Evolutionary conservation across 371 early-diverging fungal species (phyloP).

Genomic region (Smittium culicis): DNA sequence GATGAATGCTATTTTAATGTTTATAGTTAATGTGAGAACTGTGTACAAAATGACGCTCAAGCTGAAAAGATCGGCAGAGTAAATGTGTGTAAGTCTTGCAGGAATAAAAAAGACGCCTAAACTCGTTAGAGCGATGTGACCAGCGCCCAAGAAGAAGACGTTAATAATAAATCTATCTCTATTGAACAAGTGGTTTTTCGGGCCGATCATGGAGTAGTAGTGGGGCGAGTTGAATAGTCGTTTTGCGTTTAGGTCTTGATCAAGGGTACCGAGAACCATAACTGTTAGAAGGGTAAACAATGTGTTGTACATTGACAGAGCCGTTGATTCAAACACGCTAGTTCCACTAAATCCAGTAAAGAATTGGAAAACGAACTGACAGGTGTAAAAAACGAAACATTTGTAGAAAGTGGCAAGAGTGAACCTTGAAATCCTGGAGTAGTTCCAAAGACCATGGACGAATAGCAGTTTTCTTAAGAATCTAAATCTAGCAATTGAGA

Average conservation of each 20-base stretch:
- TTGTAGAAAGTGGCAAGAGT: constrained; percentile 70
- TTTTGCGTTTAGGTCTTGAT: constrained; percentile 55
- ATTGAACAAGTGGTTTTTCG: constrained; percentile 28
- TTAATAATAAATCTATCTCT: constrained; percentile 22
- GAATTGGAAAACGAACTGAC: constrained; percentile 46
- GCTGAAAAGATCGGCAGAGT: constrained; percentile 33
- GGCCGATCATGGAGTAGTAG: constrained; percentile 42
- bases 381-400: constrained; percentile 55
- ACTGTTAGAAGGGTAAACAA: constrained; percentile 67
- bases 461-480: constrained; percentile 52
- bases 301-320: constrained; percentile 65
- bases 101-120: constrained; percentile 29
- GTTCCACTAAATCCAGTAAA: constrained; percentile 72
- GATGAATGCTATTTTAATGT: constrained; percentile 44
- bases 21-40: constrained; percentile 42
- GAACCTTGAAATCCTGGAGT: constrained; percentile 54
- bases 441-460: constrained; percentile 72
- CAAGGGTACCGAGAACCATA: constrained; percentile 64
- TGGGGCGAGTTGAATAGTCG: constrained; percentile 56
- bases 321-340: constrained; percentile 62
- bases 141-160: constrained; percentile 30
- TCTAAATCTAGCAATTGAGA: constrained; percentile 65
- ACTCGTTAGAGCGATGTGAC: constrained; percentile 33
- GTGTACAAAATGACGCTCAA: constrained; percentile 39
- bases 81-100: constrained; percentile 17